A percentile compares a stretch with the other conserved stretches of the same genome.
Evolutionary conservation across 352 stramenopile species (phyloP).

Genomic region (Achlya hypogyna): DNA sequence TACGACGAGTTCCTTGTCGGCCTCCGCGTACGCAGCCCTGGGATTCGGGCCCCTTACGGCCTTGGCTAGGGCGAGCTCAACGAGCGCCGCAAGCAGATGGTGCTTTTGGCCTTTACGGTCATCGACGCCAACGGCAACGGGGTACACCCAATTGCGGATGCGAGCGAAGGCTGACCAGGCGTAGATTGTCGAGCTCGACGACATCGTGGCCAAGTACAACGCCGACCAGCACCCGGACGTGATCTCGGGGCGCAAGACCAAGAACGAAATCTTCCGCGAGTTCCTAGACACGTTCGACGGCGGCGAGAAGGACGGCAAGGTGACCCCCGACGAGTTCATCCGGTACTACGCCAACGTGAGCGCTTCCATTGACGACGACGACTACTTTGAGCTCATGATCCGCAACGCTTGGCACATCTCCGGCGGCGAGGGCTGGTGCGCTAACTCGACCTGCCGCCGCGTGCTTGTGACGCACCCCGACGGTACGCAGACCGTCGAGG

Average conservation of each 20-base stretch:
- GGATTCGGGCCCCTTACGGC: not conserved
- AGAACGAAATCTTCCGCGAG: constrained; percentile 64
- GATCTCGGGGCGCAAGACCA: constrained; percentile 52
- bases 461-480: constrained; percentile 83
- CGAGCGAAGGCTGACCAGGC: not conserved
- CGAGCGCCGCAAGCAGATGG: constrained; percentile 57
- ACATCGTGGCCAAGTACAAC: constrained; percentile 71
- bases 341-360: constrained; percentile 88
- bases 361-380: constrained; percentile 83
- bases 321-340: constrained; percentile 76
- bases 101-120: constrained; percentile 66
- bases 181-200: constrained; percentile 54
- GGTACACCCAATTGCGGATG: not conserved
- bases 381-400: constrained; percentile 92
- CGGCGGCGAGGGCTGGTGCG: constrained; percentile 67
- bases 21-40: constrained; percentile 46
- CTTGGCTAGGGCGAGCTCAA: constrained; percentile 67
- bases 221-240: constrained; percentile 81
- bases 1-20: constrained; percentile 80
- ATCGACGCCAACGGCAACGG: constrained; percentile 66
- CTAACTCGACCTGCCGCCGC: constrained; percentile 79
- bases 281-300: constrained; percentile 84
- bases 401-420: constrained; percentile 83
- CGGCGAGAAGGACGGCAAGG: constrained; percentile 80
- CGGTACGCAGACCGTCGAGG: constrained; percentile 68